Evolutionary conservation across 2,329 filamentous ascomycete genomes (phyloP), one percentile per base, ranked within the genome.

Genomic region (Exophiala calicioides): DNA sequence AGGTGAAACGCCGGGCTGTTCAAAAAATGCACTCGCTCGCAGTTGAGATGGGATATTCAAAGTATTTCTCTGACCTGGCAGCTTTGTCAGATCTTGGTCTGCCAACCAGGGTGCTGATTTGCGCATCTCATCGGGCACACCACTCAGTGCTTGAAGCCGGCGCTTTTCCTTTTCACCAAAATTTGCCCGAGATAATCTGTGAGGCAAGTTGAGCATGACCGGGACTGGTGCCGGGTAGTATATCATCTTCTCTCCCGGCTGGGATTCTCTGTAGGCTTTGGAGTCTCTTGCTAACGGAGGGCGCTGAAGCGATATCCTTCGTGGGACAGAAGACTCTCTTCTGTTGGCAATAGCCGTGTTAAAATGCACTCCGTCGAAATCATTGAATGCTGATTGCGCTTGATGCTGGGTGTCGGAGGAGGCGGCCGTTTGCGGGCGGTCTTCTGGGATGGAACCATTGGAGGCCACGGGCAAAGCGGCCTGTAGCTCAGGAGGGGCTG

Each of bases 161-260:
- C 88, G 80, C 57, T 83, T 79, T 45, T 89, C 84, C 44, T 83
- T 78, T 4, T 82, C 76, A 7, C 76, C 70, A 2, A 79, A 70
- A 42, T 85, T 79, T 41, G 82, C 78, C 59, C 84, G 87, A 1
- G 90, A 95, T 39, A 97, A 72, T 59, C 89, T 87, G 33, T 90
- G 89, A 1, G 93, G 93, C 9, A 98, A 72, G 60, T 95, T 97
- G 47, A 98, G 77, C 84, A 95, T 90, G 53, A 86, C 84, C 3
- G 93, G 93, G 2, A 98, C 93, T 1, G 89, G 90, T 3, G 93
- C 93, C 10, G 93, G 93, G 65, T 98, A 98, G 68, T 85, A 97
- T 7, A 95, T 81, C 88, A 97, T 95, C 58, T 84, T 76, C 56
- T 91, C 82, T 3, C 82, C 85, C 1, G 84, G 84, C 38, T 62